phyloP scores from a whole-genome alignment of 768 basidiomycete species.

The Leucosporidium creatinivorum region DNA sequence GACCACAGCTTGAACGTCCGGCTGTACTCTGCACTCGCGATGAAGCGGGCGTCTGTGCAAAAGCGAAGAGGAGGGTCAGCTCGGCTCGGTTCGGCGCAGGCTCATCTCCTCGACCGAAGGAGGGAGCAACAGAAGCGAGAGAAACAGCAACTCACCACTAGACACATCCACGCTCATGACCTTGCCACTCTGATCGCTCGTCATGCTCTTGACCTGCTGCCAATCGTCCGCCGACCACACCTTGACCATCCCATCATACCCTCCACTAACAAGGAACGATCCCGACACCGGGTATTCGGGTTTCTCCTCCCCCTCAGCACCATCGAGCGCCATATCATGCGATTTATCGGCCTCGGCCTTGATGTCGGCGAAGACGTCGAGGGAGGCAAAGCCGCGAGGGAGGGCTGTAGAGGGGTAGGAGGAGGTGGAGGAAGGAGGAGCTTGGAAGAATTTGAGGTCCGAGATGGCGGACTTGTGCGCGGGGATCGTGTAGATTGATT shows the following conservation, averaged over 20 bases:
- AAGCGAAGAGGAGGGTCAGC: not conserved
- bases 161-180: slow-evolving; percentile 96
- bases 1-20: slow-evolving; percentile 25
- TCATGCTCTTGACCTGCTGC: slow-evolving; percentile 78
- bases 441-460: slow-evolving; percentile 86
- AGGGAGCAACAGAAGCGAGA: not conserved
- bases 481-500: slow-evolving; percentile 89
- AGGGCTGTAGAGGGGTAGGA: not conserved
- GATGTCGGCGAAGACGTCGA: slow-evolving; percentile 19
- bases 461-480: slow-evolving; percentile 92
- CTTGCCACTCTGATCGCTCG: slow-evolving; percentile 85
- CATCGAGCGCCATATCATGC: slow-evolving; percentile 4
- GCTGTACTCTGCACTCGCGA: slow-evolving; percentile 25
- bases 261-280: slow-evolving; percentile 82
- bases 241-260: slow-evolving; percentile 92
- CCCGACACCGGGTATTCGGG: slow-evolving; percentile 77
- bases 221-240: slow-evolving; percentile 98
- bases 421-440: slow-evolving; percentile 20
- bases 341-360: slow-evolving; percentile 13
- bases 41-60: slow-evolving; percentile 27
- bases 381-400: slow-evolving; percentile 18
- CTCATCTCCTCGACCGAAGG: not conserved
- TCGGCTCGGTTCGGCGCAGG: not conserved
- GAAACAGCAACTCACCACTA: slow-evolving; percentile 43
- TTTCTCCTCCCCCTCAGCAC: slow-evolving; percentile 38